phyloP scores from a whole-genome alignment of 805 yeast species.

The Tetrapisispora pingtungensis region DNA sequence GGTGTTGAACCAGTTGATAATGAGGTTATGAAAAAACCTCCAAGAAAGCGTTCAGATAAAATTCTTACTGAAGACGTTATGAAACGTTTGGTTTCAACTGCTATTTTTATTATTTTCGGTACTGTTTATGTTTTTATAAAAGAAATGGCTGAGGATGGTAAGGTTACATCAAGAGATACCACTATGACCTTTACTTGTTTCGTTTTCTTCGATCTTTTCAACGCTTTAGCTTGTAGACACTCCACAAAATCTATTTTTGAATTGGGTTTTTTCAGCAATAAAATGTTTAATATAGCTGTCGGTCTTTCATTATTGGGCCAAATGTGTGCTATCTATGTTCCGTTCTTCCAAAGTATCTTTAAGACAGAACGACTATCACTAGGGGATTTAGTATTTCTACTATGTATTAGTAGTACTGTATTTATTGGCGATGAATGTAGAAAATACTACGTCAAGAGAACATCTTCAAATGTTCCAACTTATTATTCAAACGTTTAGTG shows the following conservation, averaged over 20 bases:
- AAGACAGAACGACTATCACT: slow-evolving; percentile 85
- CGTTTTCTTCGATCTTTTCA: slow-evolving; percentile 93
- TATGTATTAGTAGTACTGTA: slow-evolving; percentile 63
- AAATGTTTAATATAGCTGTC: slow-evolving; percentile 90
- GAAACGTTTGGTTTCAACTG: slow-evolving; percentile 66
- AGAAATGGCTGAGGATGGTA: slow-evolving; percentile 72
- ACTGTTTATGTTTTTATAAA: slow-evolving; percentile 77
- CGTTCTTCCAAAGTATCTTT: slow-evolving; percentile 85
- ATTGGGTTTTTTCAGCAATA: slow-evolving; percentile 65
- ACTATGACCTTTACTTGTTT: slow-evolving; percentile 98
- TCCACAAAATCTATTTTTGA: slow-evolving; percentile 73
- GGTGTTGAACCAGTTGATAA: slow-evolving; percentile 98
- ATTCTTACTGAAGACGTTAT: slow-evolving; percentile 65
- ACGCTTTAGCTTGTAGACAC: slow-evolving; percentile 90
- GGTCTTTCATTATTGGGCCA: slow-evolving; percentile 83
- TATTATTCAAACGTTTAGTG: slow-evolving; percentile 15
- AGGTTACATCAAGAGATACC: slow-evolving; percentile 87
- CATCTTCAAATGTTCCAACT: slow-evolving; percentile 8
- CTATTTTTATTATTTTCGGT: slow-evolving; percentile 68
- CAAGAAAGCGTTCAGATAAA: slow-evolving; percentile 77
- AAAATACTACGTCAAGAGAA: slow-evolving; percentile 36
- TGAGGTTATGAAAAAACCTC: slow-evolving; percentile 94
- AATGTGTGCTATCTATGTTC: slow-evolving; percentile 84
- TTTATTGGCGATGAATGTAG: slow-evolving; percentile 77
- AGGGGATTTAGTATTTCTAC: slow-evolving; percentile 56